Evolutionary conservation across 2,329 filamentous ascomycete genomes (phyloP), one percentile per base, ranked within the genome.

Genomic region (Aspergillus niger): DNA sequence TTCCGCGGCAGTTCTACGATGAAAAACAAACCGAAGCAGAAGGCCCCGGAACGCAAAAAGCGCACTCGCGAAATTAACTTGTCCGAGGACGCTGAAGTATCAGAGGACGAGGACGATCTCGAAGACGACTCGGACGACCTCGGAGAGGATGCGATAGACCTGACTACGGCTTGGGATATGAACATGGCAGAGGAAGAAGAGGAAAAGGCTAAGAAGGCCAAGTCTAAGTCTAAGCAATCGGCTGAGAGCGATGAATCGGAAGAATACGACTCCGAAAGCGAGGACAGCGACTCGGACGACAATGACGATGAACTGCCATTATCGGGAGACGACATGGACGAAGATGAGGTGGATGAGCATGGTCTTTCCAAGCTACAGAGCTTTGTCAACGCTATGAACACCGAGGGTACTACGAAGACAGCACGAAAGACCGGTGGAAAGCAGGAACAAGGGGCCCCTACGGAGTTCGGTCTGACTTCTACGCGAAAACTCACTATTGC

Each of bases 401-500:
- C 75, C 24, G 78, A 79, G 50, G 75, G 63, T 57, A 50, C 72
- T 59, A 67, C 70, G 50, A 72, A 76, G 57, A 53, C 72, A 55
- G 68, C 70, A 50, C 69, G 69, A 53, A 73, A 71, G 71, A 66
- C 74, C 68, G 67, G 73, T 59, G 80, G 80, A 62, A 82, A 82
- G 68, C 86, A 89, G 54, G 85, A 90, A 64, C 84, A 86, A 17
- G 82, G 82, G 54, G 82, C 85, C n/a, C 85, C 85, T 1, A 85
- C 85, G 1, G 85, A 90, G 30, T 82, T 84, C 69, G 80, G 83
- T 8, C 74, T 85, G 36, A 84, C 83, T 5, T 80, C 81, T 38
- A 86, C 87, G 61, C 80, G 85, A 58, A 91, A 92, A 73, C 84
- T 96, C 61, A 89, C 87, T 38, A 80, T 96, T 17, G 85, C 88